Evolutionary conservation across 2,329 filamentous ascomycete species (phyloP).

Genomic region (Alternaria sp.): DNA sequence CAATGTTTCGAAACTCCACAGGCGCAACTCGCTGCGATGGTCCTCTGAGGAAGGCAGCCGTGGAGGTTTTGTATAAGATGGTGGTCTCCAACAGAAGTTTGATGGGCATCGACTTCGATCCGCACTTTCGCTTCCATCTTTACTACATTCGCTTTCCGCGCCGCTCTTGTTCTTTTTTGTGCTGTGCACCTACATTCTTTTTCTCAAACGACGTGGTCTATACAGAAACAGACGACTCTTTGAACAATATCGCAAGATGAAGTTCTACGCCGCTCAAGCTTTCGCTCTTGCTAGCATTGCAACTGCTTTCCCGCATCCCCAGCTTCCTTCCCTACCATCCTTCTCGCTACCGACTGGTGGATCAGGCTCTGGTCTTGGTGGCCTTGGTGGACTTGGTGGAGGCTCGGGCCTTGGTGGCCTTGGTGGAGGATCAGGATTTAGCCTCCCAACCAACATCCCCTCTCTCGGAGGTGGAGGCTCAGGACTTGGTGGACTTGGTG

Average conservation of each 20-base stretch:
- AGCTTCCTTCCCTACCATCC: conserved; percentile 20
- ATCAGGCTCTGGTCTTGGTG: not conserved
- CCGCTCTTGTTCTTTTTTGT: conserved; percentile 14
- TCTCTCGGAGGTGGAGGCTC: not conserved
- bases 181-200: conserved; percentile 30
- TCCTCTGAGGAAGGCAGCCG: not conserved
- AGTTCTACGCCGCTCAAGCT: conserved; percentile 24
- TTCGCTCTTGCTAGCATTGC: conserved; percentile 28
- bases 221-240: not conserved
- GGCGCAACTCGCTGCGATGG: not conserved
- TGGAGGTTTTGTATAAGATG: not conserved
- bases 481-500: not conserved
- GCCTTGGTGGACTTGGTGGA: not conserved
- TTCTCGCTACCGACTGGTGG: conserved; percentile 17
- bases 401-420: not conserved
- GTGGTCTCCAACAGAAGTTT: not conserved
- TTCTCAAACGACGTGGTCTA: not conserved
- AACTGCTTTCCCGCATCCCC: conserved; percentile 30
- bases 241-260: conserved; percentile 25
- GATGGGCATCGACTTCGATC: conserved; percentile 8
- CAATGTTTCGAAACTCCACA: not conserved
- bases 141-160: not conserved
- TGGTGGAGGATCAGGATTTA: not conserved
- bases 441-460: not conserved
- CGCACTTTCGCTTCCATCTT: conserved; percentile 8